Conservation (phyloP, 2,329 filamentous ascomycete species). For the Fusarium subtropicale region DNA sequence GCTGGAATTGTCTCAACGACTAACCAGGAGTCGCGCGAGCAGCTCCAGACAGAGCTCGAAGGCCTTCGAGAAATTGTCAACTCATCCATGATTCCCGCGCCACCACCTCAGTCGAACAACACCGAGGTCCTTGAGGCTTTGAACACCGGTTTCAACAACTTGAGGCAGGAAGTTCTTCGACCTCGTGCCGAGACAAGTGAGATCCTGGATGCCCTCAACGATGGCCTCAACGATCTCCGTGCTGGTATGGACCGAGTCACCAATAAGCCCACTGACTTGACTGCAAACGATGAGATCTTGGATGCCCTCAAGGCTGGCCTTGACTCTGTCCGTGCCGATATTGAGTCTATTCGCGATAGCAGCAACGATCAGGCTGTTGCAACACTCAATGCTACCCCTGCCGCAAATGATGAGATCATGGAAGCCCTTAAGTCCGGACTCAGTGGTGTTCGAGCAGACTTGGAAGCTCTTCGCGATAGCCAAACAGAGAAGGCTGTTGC, state of each 20-base stretch:
- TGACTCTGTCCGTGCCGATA: slow-evolving; percentile 78
- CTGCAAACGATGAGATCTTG: slow-evolving; percentile 88
- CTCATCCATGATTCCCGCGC: slow-evolving; percentile 71
- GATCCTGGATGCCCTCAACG: slow-evolving; percentile 88
- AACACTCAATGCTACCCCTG: slow-evolving; percentile 51
- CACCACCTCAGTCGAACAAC: slow-evolving; percentile 57
- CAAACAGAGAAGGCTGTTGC: slow-evolving; percentile 59
- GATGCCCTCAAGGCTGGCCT: slow-evolving; percentile 88
- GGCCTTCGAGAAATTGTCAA: slow-evolving; percentile 83
- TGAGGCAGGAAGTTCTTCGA: slow-evolving; percentile 79
- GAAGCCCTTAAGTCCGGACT: slow-evolving; percentile 88
- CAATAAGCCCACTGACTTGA: slow-evolving; percentile 84
- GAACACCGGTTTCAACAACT: slow-evolving; percentile 76
- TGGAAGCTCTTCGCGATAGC: slow-evolving; percentile 77
- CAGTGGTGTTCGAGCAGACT: slow-evolving; percentile 78
- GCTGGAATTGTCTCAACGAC: slow-evolving; percentile 66
- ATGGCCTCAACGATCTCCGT: slow-evolving; percentile 83
- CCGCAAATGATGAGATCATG: slow-evolving; percentile 86
- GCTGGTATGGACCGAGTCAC: slow-evolving; percentile 80
- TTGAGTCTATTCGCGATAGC: slow-evolving; percentile 78
- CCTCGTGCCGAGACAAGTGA: slow-evolving; percentile 81
- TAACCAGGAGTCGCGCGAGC: slow-evolving; percentile 64
- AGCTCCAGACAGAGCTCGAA: slow-evolving; percentile 85
- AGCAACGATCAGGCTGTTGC: slow-evolving; percentile 64
- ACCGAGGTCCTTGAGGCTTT: slow-evolving; percentile 79